Evolutionary conservation across 768 basidiomycete genomes (phyloP), one percentile per base, ranked within the genome.

Genomic region (Austroboletus eburneus): DNA sequence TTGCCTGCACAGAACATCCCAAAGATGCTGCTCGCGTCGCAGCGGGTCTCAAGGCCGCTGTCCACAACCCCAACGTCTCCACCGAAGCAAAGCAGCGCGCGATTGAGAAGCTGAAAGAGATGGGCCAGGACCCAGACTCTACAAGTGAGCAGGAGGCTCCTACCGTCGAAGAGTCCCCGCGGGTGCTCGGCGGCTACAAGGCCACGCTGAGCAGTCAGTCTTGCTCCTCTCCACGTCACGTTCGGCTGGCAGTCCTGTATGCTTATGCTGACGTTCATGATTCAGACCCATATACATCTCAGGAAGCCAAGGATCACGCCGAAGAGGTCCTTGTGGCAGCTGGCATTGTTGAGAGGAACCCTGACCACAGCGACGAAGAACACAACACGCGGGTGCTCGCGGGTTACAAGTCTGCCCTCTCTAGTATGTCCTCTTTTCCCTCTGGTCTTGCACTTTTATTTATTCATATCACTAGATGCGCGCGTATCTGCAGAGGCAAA

Each of bases 61-160:
- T 81, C 5, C 67, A 73, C 57, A 82, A 83, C 57, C 80, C 79
- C 10, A 69, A 76, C 42, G 77, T 81, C 36, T 80, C 78, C 4
- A 67, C 70, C 1, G 74, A 75, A 49, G 81, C 80, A 0, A 80
- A 80, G 57, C 62, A 67, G 36, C 68, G 69, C 16, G 82, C 80
- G 7, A 55, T 55, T 9, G 63, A 74, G 37, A 67, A 69, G 10
- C 70, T 84, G n/a, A 66, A 74, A 35, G 50, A 65, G 16, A 66
- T 76, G 67, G 66, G 63, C 18, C 48, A 64, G 36, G 52, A 49
- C 10, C 43, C 48, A 6, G 59, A 58, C 12, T 0, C 29, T 2
- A 0, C 14, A 1, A 36, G 48, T 9, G 49, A 48, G 24, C 13
- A 20, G 7, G 17, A 6, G 2, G 9, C 5, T 6, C 35, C 14